Evolutionary conservation across 1,284 basidiomycete species (phyloP), one percentile per base, ranked within the genome.

Genomic region (Cryptococcus sp.): DNA sequence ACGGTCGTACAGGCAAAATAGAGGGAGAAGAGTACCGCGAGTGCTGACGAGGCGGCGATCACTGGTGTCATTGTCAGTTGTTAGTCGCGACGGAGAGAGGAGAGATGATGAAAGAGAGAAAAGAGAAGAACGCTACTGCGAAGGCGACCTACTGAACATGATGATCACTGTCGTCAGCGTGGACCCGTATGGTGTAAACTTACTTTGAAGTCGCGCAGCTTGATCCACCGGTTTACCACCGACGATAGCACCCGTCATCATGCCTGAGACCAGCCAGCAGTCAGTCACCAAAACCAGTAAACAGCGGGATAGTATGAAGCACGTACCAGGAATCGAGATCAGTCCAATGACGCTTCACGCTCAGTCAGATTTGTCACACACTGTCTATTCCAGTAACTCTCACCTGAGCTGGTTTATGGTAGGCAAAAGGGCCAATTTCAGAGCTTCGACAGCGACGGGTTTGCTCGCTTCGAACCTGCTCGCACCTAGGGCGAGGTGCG

Each of bases 201-300:
- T 60, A 81, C 79, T 91, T 70, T 93, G 91, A 11, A 93, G 78
- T 52, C 86, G 85, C 1, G 89, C 89, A 0, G 91, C 91, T 76
- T 91, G 89, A 49, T 89, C 83, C 50, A 93, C 89, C 30, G 86
- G 86, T 38, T 88, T 85, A 0, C 90, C 91, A 22, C 89, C 91
- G 17, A 93, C 85, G 62, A 93, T 88, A 0, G 90, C 89, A 66
- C 91, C 90, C 0, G 89, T 91, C 89, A 93, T 91, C 88, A 91
- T 91, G 1, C 88, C 84, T 82, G 47, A 11, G 6, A 5, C n/a
- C 52, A 16, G 39, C 35, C 4, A 20, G 5, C 15, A 15, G 5
- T 41, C 27, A 39, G 45, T 53, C 22, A 43, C n/a, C 38, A 25
- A 5, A n/a, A 11, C n/a, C 27, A 25, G 11, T 27, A 13, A 23